Evolutionary conservation across 768 basidiomycete genomes (phyloP).

Genomic region (Tulasnella sp.): DNA sequence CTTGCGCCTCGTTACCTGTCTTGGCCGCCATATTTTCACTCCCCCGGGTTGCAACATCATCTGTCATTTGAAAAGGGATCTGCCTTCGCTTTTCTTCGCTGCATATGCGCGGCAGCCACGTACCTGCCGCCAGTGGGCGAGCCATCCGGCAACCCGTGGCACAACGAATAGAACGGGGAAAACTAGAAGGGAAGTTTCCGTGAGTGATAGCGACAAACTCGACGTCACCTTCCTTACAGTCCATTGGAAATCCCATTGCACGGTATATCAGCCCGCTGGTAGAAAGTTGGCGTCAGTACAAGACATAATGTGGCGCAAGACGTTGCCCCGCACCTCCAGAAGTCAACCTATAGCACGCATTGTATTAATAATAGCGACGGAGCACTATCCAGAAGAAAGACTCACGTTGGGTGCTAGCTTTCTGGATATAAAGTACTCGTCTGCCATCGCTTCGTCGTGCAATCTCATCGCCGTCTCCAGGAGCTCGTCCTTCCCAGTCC

Average conservation of each 20-base stretch:
- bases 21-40: conserved; percentile 87
- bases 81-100: neutral
- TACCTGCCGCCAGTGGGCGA: conserved; percentile 85
- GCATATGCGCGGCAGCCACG: conserved; percentile 16
- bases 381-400: conserved; percentile 13
- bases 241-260: conserved; percentile 88
- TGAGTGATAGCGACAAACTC: neutral
- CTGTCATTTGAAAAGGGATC: conserved; percentile 28
- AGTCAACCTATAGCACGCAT: conserved; percentile 10
- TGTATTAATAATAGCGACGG: neutral
- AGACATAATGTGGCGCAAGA: neutral
- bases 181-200: conserved; percentile 23
- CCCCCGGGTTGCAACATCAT: conserved; percentile 86
- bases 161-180: conserved; percentile 91
- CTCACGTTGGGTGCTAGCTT: conserved; percentile 75
- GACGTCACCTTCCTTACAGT: conserved; percentile 31
- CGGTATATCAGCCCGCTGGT: conserved; percentile 76
- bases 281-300: neutral
- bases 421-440: conserved; percentile 76
- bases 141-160: conserved; percentile 85
- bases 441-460: conserved; percentile 79
- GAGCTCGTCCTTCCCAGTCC: conserved; percentile 74
- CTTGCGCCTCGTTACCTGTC: conserved; percentile 36
- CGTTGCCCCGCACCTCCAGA: conserved; percentile 15
- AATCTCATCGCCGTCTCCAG: conserved; percentile 82